These are phyloP conservation scores for Isatis tinctoria DNA, from an alignment of 345 rosid species.

Conservation along the genomic window DNA sequence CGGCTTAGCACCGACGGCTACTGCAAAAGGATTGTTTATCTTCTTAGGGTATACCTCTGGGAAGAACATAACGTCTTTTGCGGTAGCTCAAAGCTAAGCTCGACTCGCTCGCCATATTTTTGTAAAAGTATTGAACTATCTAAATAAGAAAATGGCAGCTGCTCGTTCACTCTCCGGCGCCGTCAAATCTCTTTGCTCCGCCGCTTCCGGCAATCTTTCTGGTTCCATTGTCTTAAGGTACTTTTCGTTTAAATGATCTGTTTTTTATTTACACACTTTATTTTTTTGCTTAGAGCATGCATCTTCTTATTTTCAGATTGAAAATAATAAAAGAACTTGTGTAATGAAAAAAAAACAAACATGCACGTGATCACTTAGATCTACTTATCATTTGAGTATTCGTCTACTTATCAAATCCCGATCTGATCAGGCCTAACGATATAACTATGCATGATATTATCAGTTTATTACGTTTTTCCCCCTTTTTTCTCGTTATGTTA, in stretches of 20 bases:
- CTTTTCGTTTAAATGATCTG: background rate
- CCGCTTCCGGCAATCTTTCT: background rate
- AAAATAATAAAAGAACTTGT: background rate
- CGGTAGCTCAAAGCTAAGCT: conserved; percentile 26
- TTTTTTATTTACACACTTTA: background rate
- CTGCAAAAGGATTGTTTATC: conserved; percentile 20
- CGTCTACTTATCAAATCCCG: background rate
- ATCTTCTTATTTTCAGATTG: background rate
- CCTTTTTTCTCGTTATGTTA: background rate
- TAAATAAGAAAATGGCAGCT: conserved; percentile 23
- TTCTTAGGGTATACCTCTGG: conserved; percentile 1
- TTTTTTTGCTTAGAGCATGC: background rate
- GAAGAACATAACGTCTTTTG: conserved; percentile 10
- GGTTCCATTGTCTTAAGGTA: conserved; percentile 17
- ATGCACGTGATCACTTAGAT: background rate
- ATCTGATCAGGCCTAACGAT: background rate
- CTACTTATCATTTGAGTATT: background rate
- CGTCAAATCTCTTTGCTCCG: conserved; percentile 18
- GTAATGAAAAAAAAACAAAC: background rate
- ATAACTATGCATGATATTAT: background rate
- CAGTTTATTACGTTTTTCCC: background rate
- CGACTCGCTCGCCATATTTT: background rate
- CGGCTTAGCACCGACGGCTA: conserved; percentile 24
- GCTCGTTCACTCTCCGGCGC: conserved; percentile 25
- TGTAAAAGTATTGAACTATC: background rate